Evolutionary conservation across 2,329 filamentous ascomycete species (phyloP).

Genomic region (Aspergillus vadensis): DNA sequence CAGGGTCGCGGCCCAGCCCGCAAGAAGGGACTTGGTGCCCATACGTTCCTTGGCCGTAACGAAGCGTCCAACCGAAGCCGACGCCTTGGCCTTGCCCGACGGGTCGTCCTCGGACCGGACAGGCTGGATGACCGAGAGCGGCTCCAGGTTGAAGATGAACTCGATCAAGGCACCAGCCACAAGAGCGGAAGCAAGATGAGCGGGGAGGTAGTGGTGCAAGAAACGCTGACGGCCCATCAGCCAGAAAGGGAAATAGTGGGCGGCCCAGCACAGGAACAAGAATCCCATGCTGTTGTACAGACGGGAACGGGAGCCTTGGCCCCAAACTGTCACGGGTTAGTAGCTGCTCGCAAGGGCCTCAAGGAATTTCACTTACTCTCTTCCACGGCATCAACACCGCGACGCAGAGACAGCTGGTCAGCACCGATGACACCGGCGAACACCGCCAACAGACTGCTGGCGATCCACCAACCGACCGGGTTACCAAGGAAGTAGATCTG

Average conservation of each 20-base stretch:
- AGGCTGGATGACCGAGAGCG: slow-evolving; percentile 44
- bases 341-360: background rate
- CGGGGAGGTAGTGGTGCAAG: slow-evolving; percentile 94
- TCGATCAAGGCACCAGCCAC: slow-evolving; percentile 90
- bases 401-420: slow-evolving; percentile 89
- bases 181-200: slow-evolving; percentile 85
- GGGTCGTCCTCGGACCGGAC: slow-evolving; percentile 50
- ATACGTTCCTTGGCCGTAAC: slow-evolving; percentile 81
- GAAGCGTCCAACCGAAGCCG: slow-evolving; percentile 54
- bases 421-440: slow-evolving; percentile 89
- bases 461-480: slow-evolving; percentile 95
- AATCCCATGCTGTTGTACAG: slow-evolving; percentile 99
- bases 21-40: slow-evolving; percentile 72
- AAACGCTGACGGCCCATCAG: slow-evolving; percentile 98
- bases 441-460: slow-evolving; percentile 87
- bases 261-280: slow-evolving; percentile 97
- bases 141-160: slow-evolving; percentile 92
- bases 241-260: slow-evolving; percentile 96
- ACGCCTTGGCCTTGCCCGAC: slow-evolving; percentile 45
- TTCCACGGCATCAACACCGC: slow-evolving; percentile 90
- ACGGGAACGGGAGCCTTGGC: slow-evolving; percentile 78
- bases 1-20: slow-evolving; percentile 74
- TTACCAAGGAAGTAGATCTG: slow-evolving; percentile 99
- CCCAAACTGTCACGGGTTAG: slow-evolving; percentile 41
- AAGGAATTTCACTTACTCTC: slow-evolving; percentile 67